A percentile compares a stretch with the other conserved stretches of the same genome.
phyloP scores from a whole-genome alignment of 2,329 filamentous ascomycete species.

The Hypoxylon sp. region DNA sequence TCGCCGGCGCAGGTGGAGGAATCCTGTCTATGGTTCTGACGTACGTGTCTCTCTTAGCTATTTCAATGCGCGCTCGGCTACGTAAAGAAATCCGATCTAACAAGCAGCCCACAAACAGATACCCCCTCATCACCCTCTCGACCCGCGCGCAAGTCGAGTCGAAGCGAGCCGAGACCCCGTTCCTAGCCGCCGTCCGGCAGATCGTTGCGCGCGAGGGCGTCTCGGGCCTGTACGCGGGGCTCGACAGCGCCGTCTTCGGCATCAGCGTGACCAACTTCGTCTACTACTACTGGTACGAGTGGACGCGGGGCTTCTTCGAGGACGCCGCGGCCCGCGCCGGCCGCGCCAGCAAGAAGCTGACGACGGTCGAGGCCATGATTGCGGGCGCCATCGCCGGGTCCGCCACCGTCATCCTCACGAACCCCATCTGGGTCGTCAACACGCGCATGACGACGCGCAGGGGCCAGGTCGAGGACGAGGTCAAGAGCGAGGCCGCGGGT shows the following conservation, averaged over 20 bases:
- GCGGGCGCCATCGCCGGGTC: slow-evolving; percentile 93
- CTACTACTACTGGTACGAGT: slow-evolving; percentile 99
- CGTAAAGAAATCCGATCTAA: slow-evolving; percentile 31
- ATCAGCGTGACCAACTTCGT: slow-evolving; percentile 99
- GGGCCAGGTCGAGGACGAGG: slow-evolving; percentile 56
- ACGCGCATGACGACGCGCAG: slow-evolving; percentile 96
- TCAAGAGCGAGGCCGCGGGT: slow-evolving; percentile 49
- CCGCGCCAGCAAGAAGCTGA: slow-evolving; percentile 82
- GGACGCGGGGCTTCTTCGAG: slow-evolving; percentile 89
- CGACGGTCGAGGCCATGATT: slow-evolving; percentile 92
- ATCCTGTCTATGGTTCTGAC: slow-evolving; percentile 96
- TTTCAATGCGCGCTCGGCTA: neutral
- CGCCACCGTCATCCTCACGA: slow-evolving; percentile 94
- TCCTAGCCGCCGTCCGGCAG: slow-evolving; percentile 82
- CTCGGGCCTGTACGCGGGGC: slow-evolving; percentile 87
- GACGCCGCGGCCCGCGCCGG: slow-evolving; percentile 78
- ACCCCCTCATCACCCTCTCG: slow-evolving; percentile 96
- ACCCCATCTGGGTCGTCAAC: slow-evolving; percentile 99
- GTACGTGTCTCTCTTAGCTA: slow-evolving; percentile 67
- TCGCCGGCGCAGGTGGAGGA: slow-evolving; percentile 92
- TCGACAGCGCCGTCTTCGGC: slow-evolving; percentile 94
- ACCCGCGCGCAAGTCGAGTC: slow-evolving; percentile 98
- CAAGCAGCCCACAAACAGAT: slow-evolving; percentile 63
- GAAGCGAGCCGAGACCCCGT: slow-evolving; percentile 87
- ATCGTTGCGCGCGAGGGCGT: slow-evolving; percentile 95